Evolutionary conservation across 2,329 filamentous ascomycete genomes (phyloP), one percentile per base, ranked within the genome.

Genomic region (Aspergillus sp.): DNA sequence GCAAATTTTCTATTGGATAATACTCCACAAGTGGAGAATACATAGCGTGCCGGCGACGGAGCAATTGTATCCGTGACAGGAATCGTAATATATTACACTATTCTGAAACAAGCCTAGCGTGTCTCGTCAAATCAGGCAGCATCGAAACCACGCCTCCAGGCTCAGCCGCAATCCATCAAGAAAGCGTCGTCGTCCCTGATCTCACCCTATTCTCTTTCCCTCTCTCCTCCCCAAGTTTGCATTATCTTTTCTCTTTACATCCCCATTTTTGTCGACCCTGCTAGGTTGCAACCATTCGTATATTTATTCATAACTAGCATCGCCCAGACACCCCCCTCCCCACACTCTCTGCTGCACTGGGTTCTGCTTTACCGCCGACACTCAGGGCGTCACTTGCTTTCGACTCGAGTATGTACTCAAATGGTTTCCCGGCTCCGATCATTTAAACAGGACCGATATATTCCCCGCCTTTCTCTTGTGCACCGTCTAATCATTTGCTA

Each of bases 111-210:
- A 59, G 62, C 8, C 52, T 69, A 68, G 70, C 37, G 44, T 57
- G 15, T 6, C 50, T 72, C 65, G 69, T 66, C 71, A 67, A 31
- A 73, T 73, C 68, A 75, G 73, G 73, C 73, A 75, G 73, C 27
- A 31, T 31, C 27, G 27, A 31, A 31, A 31, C 27, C 27, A 74
- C 71, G 72, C 68, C 66, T 56, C 67, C 64, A 54, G 58, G 61
- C 64, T 68, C 65, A 68, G 64, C 64, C 55, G 60, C 63, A 60
- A 59, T 56, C 56, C 56, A 50, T 55, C 50, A 43, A 62, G 61
- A 68, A 65, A 60, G 62, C 64, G 62, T 58, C 60, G 55, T 56
- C 58, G 50, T 43, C 54, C 60, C 60, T 59, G 57, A 61, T 60
- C 60, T 58, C 56, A 56, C 52, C 43, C 58, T 33, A 6, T 45